Conservation (phyloP, 2,329 filamentous ascomycete genomes). For the Fusarium mangiferae region DNA sequence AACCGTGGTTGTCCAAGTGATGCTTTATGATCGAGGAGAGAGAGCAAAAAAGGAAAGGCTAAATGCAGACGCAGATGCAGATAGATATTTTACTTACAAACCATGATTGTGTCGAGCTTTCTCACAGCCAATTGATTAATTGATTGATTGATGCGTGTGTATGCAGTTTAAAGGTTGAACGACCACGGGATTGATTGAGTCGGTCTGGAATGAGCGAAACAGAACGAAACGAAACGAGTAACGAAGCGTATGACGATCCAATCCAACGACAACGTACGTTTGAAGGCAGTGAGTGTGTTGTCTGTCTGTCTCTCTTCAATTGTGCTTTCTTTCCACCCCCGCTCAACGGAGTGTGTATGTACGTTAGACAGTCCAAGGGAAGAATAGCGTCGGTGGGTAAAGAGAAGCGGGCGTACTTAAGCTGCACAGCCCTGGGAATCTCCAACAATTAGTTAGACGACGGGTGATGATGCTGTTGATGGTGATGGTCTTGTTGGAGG, state of each 20-base stretch:
- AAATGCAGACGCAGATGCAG: background rate
- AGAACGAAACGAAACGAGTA: slow-evolving; percentile 1
- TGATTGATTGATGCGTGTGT: background rate
- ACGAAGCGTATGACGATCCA: slow-evolving; percentile 18
- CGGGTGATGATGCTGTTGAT: slow-evolving; percentile 4
- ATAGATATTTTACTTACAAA: slow-evolving; percentile 28
- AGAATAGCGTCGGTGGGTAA: background rate
- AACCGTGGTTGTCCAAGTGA: background rate
- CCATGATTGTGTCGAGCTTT: slow-evolving; percentile 14
- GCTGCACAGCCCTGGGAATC: slow-evolving; percentile 10
- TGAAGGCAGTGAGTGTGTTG: slow-evolving; percentile 11
- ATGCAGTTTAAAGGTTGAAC: slow-evolving; percentile 4
- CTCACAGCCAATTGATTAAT: background rate
- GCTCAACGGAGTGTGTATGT: slow-evolving; percentile 7
- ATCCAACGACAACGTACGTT: background rate
- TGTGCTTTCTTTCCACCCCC: slow-evolving; percentile 1
- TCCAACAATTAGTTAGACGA: background rate
- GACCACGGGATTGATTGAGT: background rate
- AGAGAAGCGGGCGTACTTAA: background rate
- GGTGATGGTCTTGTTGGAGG: slow-evolving; percentile 2
- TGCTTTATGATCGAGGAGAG: background rate
- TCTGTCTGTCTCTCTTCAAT: background rate
- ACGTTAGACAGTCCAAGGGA: background rate
- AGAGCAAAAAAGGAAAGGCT: slow-evolving; percentile 1
- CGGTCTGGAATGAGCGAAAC: slow-evolving; percentile 1